Base-by-base conservation (phyloP, 2,329 filamentous ascomycete species). In the Penicillium palitans region DNA sequence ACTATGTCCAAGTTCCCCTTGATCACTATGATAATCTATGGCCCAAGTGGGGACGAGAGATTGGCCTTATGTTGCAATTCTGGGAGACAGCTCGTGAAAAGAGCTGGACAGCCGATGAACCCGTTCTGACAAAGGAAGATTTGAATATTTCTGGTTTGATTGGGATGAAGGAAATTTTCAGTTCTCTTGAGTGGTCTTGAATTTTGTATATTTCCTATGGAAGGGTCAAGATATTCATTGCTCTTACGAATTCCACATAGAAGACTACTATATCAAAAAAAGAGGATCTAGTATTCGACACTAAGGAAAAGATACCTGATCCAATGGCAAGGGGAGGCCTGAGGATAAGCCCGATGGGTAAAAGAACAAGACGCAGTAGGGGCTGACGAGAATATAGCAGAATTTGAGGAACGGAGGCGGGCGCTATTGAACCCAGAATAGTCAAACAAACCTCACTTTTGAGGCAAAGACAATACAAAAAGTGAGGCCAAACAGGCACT, bases 11-110 rank as follows among this genome's bases (percentile, higher is more conserved):
- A 49, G 58, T 70, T 2, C 45, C 57, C 4, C 54, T 69, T 35
- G 60, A 68, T n/a, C 63, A 70, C 3, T 76, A 68, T 59, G 53
- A 66, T 39, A 52, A 27, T 5, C 39, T 76, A 37, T 76, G 69
- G 68, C 69, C 71, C 0, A 61, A 48, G 10, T 72, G 67, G 66
- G 73, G 68, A 4, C 55, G 62, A 25, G 60, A 72, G 46, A 64
- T 76, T 63, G 68, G 70, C n/a, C 41, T 57, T 2, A 44, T 44
- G 50, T 19, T 52, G 17, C 50, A 52, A 21, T 52, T 41, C 8
- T 52, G 50, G 50, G 35, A 44, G n/a, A 21, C 13, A 13, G 25
- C 29, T 29, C 37, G 50, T 21, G 37, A 44, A 7, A 42, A 31
- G 27, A 42, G 50, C 19, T 52, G 39, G 50, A 25, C 39, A 5